Conservation (phyloP, 2,329 filamentous ascomycete genomes). For the Metarhizium album region DNA sequence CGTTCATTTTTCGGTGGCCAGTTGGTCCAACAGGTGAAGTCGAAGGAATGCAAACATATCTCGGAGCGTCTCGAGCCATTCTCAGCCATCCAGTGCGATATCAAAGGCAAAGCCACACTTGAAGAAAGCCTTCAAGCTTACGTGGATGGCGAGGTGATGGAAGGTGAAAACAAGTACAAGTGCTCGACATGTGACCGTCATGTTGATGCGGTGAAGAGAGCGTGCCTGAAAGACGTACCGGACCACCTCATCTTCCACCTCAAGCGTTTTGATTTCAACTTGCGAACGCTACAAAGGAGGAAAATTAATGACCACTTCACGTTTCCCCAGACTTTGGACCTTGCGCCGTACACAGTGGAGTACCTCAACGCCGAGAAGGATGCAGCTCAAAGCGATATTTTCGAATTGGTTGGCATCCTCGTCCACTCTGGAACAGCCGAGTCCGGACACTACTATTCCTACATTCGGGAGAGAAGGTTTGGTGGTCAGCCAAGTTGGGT, state of each 20-base stretch:
- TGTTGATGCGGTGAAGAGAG: constrained; percentile 87
- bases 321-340: constrained; percentile 74
- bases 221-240: constrained; percentile 84
- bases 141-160: constrained; percentile 91
- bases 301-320: constrained; percentile 96
- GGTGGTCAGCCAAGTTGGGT: constrained; percentile 54
- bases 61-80: constrained; percentile 86
- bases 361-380: constrained; percentile 54
- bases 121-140: constrained; percentile 89
- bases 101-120: constrained; percentile 78
- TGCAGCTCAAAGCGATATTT: constrained; percentile 54
- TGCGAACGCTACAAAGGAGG: constrained; percentile 64
- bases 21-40: constrained; percentile 89
- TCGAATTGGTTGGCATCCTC: constrained; percentile 89
- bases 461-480: constrained; percentile 68
- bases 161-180: constrained; percentile 97
- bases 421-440: constrained; percentile 90
- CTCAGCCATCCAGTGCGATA: constrained; percentile 90
- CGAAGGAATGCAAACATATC: constrained; percentile 86
- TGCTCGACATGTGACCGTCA: constrained; percentile 82
- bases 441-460: constrained; percentile 95
- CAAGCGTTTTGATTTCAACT: constrained; percentile 76
- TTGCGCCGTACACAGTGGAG: constrained; percentile 84
- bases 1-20: constrained; percentile 84
- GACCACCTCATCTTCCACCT: constrained; percentile 94